Base-by-base conservation (phyloP, 2,329 filamentous ascomycete genomes). In the Bipolaris bicolor region DNA sequence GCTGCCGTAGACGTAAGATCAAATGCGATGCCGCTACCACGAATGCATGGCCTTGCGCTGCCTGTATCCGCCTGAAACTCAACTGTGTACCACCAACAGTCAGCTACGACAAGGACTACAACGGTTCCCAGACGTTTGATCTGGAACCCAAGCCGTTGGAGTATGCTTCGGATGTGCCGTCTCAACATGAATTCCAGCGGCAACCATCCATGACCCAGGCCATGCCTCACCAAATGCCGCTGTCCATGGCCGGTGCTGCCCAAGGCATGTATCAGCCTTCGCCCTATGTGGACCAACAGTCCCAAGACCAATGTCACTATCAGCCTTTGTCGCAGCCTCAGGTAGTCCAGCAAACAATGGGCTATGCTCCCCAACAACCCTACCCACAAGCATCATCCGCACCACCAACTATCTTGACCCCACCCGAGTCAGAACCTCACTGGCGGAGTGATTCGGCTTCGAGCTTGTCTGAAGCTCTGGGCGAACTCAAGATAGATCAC, bases 11-110 rank as follows among this genome's bases (percentile, higher is more conserved):
- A 78, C 87, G 94, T 71, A 99, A 99, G 79, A 99, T 99, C 75
- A 97, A 97, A 77, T 99, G 94, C 79, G 95, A 98, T 80, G 92
- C 94, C 50, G 94, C 94, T 18, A 97, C 94, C 13, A 97, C 93
- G 39, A 97, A 98, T 76, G 92, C 92, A 36, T 98, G 95, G 94
- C 95, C 95, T 26, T 98, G 94, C 77, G 95, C 93, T 39, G 92
- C 95, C 34, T 99, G 94, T 76, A 90, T 92, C 61, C 87, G 94
- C 47, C 82, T 98, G 61, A 98, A 97, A 80, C 85, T 97, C 58
- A 91, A 95, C 70, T 98, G 95, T 76, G 89, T 97, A 24, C 92
- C 92, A 44, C 95, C 94, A 3, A 92, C 91, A 55, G 88, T 92
- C 57, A 87, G 86, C 60, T 89, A 90, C 68, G 90, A 92, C 68